Conservation (phyloP, 768 basidiomycete genomes). For the Lentinula edodes region DNA sequence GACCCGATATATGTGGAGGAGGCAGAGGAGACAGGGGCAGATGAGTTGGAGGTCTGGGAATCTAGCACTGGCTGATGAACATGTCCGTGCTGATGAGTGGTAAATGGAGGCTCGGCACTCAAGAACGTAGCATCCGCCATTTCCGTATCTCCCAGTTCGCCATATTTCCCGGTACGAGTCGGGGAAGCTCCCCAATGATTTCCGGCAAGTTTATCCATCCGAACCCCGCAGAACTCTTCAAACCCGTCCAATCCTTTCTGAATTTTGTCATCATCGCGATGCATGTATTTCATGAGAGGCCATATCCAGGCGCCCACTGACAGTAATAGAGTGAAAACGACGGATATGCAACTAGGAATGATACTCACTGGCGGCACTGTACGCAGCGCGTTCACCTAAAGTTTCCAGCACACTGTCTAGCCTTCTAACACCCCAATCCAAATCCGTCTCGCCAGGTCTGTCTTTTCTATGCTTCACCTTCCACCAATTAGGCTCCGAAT, state of each 20-base stretch:
- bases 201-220: slow-evolving; percentile 3
- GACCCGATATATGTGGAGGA: background rate
- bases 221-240: slow-evolving; percentile 4
- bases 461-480: slow-evolving; percentile 17
- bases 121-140: background rate
- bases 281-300: slow-evolving; percentile 2
- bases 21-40: background rate
- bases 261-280: slow-evolving; percentile 2
- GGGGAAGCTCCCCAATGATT: background rate
- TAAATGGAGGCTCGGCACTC: background rate
- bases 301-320: slow-evolving; percentile 3
- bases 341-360: background rate
- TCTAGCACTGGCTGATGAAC: background rate
- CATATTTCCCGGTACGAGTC: background rate
- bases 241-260: slow-evolving; percentile 1
- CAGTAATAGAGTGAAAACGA: background rate
- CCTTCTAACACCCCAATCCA: slow-evolving; percentile 37
- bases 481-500: slow-evolving; percentile 1
- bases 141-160: background rate
- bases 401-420: slow-evolving; percentile 40
- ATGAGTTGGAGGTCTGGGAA: background rate
- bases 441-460: slow-evolving; percentile 23
- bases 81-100: background rate
- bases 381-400: slow-evolving; percentile 45
- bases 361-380: slow-evolving; percentile 38